Percentiles rank a stretch among this genome's conserved stretches.
These are phyloP conservation scores for Magnusiomyces fungicola DNA, from an alignment of 1,139 yeast species.

Conservation along the genomic window DNA sequence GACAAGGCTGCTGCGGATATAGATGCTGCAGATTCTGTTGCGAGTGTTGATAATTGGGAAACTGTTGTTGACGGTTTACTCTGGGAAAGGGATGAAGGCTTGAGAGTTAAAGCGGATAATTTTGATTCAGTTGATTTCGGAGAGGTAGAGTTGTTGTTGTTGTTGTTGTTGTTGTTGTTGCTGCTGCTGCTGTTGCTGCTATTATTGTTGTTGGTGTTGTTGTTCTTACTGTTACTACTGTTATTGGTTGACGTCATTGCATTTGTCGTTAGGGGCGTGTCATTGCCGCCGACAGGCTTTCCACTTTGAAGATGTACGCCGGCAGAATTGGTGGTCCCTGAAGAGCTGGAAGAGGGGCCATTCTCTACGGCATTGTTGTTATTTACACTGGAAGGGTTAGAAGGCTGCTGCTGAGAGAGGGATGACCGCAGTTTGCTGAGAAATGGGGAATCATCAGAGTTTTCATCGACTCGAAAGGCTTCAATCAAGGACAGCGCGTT, in stretches of 20 bases:
- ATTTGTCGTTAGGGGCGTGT: no score
- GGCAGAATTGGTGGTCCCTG: neutral
- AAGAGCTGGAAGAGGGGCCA: neutral
- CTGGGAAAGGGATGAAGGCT: neutral
- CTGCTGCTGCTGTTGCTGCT: neutral
- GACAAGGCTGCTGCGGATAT: neutral
- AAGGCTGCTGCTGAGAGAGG: no score
- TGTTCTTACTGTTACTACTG: neutral
- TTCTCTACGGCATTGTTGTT: neutral
- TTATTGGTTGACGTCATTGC: neutral
- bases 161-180: neutral
- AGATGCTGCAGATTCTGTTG: neutral
- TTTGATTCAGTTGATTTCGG: no score
- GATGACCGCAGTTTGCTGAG: no score
- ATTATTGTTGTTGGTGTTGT: neutral
- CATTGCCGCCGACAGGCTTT: no score
- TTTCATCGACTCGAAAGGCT: slow-evolving; percentile 36
- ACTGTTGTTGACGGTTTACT: neutral
- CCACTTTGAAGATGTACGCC: neutral
- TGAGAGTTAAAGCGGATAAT: neutral
- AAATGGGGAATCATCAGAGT: neutral
- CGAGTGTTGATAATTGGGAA: neutral
- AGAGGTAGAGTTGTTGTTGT: neutral
- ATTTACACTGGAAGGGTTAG: neutral
- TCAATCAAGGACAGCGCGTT: slow-evolving; percentile 65